phyloP scores from a whole-genome alignment of 371 early-diverging fungal genomes.

The Basidiobolus meristosporus region DNA sequence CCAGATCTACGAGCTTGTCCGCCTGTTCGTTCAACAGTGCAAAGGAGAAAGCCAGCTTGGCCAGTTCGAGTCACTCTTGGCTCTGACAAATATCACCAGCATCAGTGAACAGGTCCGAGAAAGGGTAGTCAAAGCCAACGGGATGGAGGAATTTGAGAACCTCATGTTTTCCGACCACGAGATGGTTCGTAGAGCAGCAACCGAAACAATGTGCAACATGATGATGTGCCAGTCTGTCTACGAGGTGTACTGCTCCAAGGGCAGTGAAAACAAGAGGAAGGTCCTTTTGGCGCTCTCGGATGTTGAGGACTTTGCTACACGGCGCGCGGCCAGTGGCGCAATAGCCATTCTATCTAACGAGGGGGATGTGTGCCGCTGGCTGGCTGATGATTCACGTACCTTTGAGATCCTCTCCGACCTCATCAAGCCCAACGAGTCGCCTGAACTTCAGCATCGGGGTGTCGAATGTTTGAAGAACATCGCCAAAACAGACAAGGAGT shows the following conservation, averaged over 20 bases:
- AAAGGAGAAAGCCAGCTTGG: constrained; percentile 35
- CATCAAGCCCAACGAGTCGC: too few species aligned
- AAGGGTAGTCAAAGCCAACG: constrained; percentile 24
- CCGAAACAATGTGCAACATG: constrained; percentile 87
- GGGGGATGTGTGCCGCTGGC: constrained; percentile 16
- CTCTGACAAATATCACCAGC: constrained; percentile 76
- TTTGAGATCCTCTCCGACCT: too few species aligned
- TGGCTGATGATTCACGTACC: too few species aligned
- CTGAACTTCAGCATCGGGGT: constrained; percentile 32
- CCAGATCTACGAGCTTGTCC: constrained; percentile 31
- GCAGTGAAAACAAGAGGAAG: constrained; percentile 23
- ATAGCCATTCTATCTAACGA: constrained; percentile 61
- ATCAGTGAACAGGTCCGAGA: constrained; percentile 20
- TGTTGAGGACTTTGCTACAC: constrained; percentile 62
- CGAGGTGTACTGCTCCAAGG: constrained; percentile 34
- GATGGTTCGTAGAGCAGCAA: constrained; percentile 79
- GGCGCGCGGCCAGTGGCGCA: constrained; percentile 74
- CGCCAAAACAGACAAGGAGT: not conserved
- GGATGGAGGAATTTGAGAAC: constrained; percentile 49
- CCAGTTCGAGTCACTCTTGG: constrained; percentile 82
- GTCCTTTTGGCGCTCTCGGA: constrained; percentile 71
- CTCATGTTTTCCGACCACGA: constrained; percentile 58
- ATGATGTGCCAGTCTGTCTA: constrained; percentile 65
- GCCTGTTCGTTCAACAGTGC: constrained; percentile 32
- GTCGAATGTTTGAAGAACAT: constrained; percentile 40